Evolutionary conservation across 1,284 basidiomycete genomes (phyloP), one percentile per base, ranked within the genome.

Genomic region (Cutaneotrichosporon cutaneum): DNA sequence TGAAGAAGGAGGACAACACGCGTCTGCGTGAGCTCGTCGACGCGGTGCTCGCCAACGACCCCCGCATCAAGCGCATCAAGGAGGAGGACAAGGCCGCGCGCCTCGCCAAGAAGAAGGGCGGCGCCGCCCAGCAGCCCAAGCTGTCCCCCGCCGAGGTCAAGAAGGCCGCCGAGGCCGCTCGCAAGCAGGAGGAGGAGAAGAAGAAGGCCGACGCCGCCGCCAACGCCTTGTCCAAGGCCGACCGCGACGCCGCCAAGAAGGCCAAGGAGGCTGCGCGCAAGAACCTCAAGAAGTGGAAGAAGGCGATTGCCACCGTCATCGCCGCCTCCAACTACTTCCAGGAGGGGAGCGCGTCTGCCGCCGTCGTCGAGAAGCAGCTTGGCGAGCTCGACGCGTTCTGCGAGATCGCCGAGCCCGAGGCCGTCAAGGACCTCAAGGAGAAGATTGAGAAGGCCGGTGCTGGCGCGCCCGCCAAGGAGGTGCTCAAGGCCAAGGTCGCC

Each of bases 1-100:
- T 93, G 80, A 99, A 99, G 85, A 98, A 97, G 85, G 96, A 97
- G 75, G 96, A 99, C 82, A 98, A 88, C 61, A 89, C 92, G 3
- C 90, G 94, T 72, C 80, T 98, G 44, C 88, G 96, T 60, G 83
- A 83, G 54, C 83, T 98, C 27, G 93, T 99, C 54, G 96, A 99
- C 82, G 82, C 89, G 62, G 87, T 92, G 10, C 85, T 98, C 59
- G 85, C 86, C 62, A 77, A 88, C 65, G 95, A 99, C 79, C 95
- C 95, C 32, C 90, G 95, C 66, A 97, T 99, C 84, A 98, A 95
- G 83, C 85, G 91, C 66, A 96, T 98, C 84, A 96, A 95, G 81
- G 89, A 92, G 68, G 88, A 96, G 74, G 95, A 98, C 82, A 98
- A 97, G 80, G 92, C 90, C 62, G 92, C 91, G 1, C 85, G 94